Conservation (phyloP, 208 protist genomes). For the Crithidia bombi region DNA sequence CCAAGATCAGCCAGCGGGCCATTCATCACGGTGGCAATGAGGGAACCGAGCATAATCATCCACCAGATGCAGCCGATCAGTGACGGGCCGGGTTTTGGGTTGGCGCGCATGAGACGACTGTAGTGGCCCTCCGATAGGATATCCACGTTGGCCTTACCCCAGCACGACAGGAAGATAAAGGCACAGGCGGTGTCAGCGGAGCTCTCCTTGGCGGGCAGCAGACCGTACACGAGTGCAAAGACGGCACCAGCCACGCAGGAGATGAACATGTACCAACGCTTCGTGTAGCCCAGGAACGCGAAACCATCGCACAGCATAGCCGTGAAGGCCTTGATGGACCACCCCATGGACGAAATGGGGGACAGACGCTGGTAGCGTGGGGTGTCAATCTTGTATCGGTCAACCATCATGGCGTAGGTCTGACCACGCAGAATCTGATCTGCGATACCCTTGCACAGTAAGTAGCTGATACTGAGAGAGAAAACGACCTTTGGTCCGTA, state of each 20-base stretch:
- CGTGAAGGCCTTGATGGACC: conserved; percentile 69
- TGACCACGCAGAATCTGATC: conserved; percentile 49
- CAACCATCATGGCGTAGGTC: conserved; percentile 49
- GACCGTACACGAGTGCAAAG: conserved; percentile 53
- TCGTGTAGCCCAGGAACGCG: conserved; percentile 72
- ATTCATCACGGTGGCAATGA: conserved; percentile 44
- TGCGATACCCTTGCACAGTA: conserved; percentile 62
- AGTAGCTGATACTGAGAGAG: conserved; percentile 41
- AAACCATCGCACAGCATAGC: conserved; percentile 73
- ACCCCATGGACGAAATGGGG: conserved; percentile 46
- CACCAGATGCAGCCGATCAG: conserved; percentile 82
- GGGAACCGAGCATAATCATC: conserved; percentile 50
- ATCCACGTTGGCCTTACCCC: conserved; percentile 71
- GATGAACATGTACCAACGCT: conserved; percentile 71
- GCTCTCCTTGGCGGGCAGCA: conserved; percentile 42
- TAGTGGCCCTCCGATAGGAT: conserved; percentile 83
- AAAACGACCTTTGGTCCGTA: conserved; percentile 41
- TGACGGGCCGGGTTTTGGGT: conserved; percentile 46
- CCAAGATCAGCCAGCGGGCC: conserved; percentile 57
- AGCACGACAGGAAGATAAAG: conserved; percentile 62
- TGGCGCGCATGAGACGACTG: conserved; percentile 60
- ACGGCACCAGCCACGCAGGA: conserved; percentile 54
- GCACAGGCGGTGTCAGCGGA: conserved; percentile 44
- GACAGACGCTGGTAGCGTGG: conserved; percentile 45
- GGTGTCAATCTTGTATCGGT: conserved; percentile 37